Percentiles rank a stretch among this genome's conserved stretches.
Evolutionary conservation across 2,329 filamentous ascomycete genomes (phyloP).

Genomic region (Chrysosphaeria jannelii): DNA sequence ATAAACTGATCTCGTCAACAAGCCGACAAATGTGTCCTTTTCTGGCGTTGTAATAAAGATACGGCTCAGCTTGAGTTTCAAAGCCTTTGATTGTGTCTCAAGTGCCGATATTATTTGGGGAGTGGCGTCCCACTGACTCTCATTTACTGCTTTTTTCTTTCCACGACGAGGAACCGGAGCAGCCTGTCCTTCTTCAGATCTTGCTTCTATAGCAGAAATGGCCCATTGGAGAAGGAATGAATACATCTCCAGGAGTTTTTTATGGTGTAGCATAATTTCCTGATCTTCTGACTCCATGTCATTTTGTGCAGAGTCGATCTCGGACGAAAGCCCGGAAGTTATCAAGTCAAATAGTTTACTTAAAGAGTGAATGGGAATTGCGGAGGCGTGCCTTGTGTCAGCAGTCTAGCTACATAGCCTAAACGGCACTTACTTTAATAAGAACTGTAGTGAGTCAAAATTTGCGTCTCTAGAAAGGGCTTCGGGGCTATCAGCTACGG

Average conservation of each 20-base stretch:
- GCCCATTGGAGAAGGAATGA: slow-evolving; percentile 89
- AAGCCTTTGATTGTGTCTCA: slow-evolving; percentile 82
- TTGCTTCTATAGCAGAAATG: slow-evolving; percentile 75
- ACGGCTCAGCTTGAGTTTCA: slow-evolving; percentile 71
- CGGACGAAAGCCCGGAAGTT: slow-evolving; percentile 56
- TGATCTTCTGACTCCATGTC: slow-evolving; percentile 84
- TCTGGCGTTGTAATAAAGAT: slow-evolving; percentile 94
- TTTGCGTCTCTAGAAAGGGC: slow-evolving; percentile 47
- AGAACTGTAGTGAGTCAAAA: slow-evolving; percentile 82
- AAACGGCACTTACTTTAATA: slow-evolving; percentile 57
- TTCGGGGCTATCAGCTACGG: slow-evolving; percentile 74
- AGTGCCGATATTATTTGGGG: slow-evolving; percentile 65
- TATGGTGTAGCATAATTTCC: slow-evolving; percentile 61
- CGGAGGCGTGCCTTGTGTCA: slow-evolving; percentile 49
- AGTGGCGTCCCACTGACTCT: slow-evolving; percentile 67
- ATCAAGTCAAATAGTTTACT: slow-evolving; percentile 84
- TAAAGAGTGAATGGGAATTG: slow-evolving; percentile 50
- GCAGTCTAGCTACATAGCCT: too few relatives aligned
- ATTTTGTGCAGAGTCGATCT: slow-evolving; percentile 59
- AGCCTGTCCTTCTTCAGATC: slow-evolving; percentile 82
- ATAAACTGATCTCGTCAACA: slow-evolving; percentile 82
- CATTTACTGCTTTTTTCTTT: slow-evolving; percentile 13
- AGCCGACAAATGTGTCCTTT: slow-evolving; percentile 72
- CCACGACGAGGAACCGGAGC: slow-evolving; percentile 45
- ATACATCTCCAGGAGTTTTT: slow-evolving; percentile 74